Base-by-base conservation (phyloP, 768 basidiomycete genomes). In the Sarcodon sp. region DNA sequence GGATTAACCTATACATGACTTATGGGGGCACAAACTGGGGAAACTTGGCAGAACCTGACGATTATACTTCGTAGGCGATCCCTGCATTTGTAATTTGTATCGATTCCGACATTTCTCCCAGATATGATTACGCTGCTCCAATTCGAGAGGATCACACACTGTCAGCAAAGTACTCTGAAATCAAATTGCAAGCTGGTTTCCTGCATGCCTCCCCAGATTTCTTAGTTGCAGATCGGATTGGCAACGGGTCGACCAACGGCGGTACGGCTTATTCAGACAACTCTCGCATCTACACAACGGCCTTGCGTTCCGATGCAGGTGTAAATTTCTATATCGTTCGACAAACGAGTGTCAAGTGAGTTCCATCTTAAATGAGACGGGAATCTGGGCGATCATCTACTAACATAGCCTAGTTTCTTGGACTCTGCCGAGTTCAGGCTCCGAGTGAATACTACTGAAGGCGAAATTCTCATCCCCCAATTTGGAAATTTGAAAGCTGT, bases 171-270 rank as follows among this genome's bases (percentile, higher is more conserved):
- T 62, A 60, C 49, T 53, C 49, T 36, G 63, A 64, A 45, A 50
- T 64, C 45, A 64, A 64, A 48, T 50, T 57, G 1, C 59, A 64
- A 43, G 54, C 54, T 12, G 48, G 48, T 10, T 64, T 64, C 49
- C 48, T 62, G 16, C 60, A 59, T 18, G 51, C 51, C 10, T 56
- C 57, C 3, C 52, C 56, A 1, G 55, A 59, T 39, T 58, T 60
- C 43, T 46, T 53, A 11, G 51, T 55, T 7, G 55, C 62, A 6
- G 51, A 54, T 21, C 49, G 54, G 11, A 49, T 57, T 32, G 51
- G 54, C 6, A 52, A 48, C 38, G 51, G 50, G 16, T 50, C 51
- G 9, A 33, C 52, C 7, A 51, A 48, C 32, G 35, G 33, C 34
- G 51, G 53, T 31, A 53, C 53, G 10, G 36, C 53, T 6, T 58